Conservation (phyloP, 2,329 filamentous ascomycete genomes). For the Alternaria longipes region DNA sequence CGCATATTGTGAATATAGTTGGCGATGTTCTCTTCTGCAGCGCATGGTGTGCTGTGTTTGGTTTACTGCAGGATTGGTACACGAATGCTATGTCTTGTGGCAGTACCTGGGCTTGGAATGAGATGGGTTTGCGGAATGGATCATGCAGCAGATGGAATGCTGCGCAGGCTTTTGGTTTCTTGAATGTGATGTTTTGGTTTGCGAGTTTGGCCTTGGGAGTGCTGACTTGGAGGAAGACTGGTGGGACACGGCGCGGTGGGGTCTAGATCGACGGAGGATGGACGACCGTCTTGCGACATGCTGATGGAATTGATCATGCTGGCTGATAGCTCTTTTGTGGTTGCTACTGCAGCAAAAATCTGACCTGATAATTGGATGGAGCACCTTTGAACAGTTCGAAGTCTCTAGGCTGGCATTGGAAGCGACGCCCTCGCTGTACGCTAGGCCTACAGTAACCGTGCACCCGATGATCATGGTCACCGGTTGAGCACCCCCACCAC, state of each 20-base stretch:
- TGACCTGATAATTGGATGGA: background rate
- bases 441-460: too few species aligned
- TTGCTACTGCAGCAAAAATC: background rate
- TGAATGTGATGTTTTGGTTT: constrained; percentile 76
- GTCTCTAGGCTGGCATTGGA: too few species aligned
- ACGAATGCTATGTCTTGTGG: constrained; percentile 30
- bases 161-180: constrained; percentile 73
- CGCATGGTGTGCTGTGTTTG: constrained; percentile 66
- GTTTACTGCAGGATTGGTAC: constrained; percentile 52
- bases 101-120: constrained; percentile 61
- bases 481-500: too few species aligned
- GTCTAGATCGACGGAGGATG: background rate
- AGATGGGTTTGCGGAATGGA: constrained; percentile 54
- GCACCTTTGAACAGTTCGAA: too few species aligned
- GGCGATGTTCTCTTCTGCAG: constrained; percentile 73
- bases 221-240: constrained; percentile 2
- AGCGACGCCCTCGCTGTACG: too few species aligned
- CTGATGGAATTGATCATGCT: background rate
- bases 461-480: too few species aligned
- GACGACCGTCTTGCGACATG: background rate
- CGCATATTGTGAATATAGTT: constrained; percentile 73
- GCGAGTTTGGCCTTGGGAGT: constrained; percentile 55
- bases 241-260: background rate
- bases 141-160: constrained; percentile 76
- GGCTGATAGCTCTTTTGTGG: background rate